Base-by-base conservation (phyloP, 768 basidiomycete genomes). In the Leucogyrophana mollusca region DNA sequence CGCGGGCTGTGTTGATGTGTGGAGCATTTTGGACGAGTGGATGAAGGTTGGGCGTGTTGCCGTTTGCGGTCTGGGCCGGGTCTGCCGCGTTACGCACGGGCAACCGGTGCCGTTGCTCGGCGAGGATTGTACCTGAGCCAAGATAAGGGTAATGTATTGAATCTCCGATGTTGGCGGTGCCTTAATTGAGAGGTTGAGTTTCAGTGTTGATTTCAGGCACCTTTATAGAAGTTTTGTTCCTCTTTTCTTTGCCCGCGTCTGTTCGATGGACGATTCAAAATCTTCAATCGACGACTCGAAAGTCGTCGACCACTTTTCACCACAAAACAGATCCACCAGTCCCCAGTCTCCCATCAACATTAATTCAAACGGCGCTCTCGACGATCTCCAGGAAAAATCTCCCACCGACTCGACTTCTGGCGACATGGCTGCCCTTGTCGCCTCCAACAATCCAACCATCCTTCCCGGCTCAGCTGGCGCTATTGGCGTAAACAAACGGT, bases 401-500 rank as follows among this genome's bases (percentile, higher is more conserved):
- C 43, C 56, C 34, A 6, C 24, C 18, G 39, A 37, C 14, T 52
- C 50, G 33, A 27, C 50, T 9, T 42, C 34, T 1, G 1, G 48
- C 1, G 58, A 61, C 51, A 70, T 67, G 68, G 61, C 67, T 24
- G 33, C 66, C 49, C 56, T 70, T 50, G 66, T 69, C 47, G 67
- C 65, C 0, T 36, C 49, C 9, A 59, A 50, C 46, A 55, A 46
- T 38, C 61, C 51, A 3, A 24, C 46, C 18, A 2, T 56, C 41
- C 56, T 62, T 38, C 61, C 63, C 16, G 38, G 53, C 20, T 4
- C 46, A 0, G 49, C 54, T 3, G 34, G 51, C 14, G 43, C 44
- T 22, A 16, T 45, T 3, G 72, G 69, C 45, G 55, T 71, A 16
- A 72, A 58, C 17, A 89, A 85, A 59, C 79, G 90, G 37, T 90